Base-by-base conservation (phyloP, 768 basidiomycete species). In the Pulveroboletus sp. region DNA sequence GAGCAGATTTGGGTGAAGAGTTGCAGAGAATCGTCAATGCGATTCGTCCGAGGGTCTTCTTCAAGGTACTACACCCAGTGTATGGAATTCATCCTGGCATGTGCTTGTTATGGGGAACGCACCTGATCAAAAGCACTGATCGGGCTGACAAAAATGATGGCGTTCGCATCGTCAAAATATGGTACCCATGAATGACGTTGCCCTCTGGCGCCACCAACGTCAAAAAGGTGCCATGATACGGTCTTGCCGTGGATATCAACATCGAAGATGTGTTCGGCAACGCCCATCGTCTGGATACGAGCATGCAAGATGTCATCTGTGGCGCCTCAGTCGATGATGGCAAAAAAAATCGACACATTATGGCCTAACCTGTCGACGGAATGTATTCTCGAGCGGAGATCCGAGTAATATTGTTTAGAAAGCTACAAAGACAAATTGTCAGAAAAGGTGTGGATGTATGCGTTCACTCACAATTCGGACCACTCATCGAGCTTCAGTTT, bases 271-370 rank as follows among this genome's bases (percentile, higher is more conserved):
- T 92, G 89, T 65, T 92, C 90, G 0, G 87, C 78, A 5, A 93
- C 85, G 1, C 90, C 90, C 84, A 93, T 90, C 7, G 90, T 93
- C 62, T 91, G 91, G 45, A 93, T 86, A 31, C 90, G 85, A n/a
- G 88, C 89, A 61, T 90, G 88, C 16, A 93, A 73, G 47, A 93
- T 90, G 60, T 93, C 90, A 65, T 92, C 90, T 89, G 51, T 20
- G 8, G 31, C 45, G 37, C 41, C 19, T 54, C 53, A 59, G 38
- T 40, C 69, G 46, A 66, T 55, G 62, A 64, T 66, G 69, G 12
- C 12, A 38, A 19, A 24, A 19, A 24, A n/a, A 32, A 35, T 17
- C 1, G 68, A 64, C 61, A 58, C 32, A 34, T 24, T 46, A 48
- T 38, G 14, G 51, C 69, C 34, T 63, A 10, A 87, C 88, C 88